These are phyloP conservation scores for Neonectria faginata DNA, from an alignment of 2,329 filamentous ascomycete species.

Conservation along the genomic window DNA sequence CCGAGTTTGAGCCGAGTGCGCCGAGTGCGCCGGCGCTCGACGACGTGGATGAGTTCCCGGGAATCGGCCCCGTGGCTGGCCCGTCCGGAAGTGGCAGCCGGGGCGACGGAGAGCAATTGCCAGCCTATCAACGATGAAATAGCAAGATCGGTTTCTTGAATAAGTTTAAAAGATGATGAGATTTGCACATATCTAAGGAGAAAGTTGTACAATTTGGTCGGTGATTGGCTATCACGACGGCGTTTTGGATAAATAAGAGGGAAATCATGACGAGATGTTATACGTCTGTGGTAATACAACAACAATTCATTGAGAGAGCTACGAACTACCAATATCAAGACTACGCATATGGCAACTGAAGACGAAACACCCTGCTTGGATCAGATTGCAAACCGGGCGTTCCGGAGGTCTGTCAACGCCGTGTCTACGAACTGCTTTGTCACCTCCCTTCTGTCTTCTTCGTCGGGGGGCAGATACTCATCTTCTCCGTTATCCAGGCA, in stretches of 20 bases:
- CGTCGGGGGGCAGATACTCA: no score
- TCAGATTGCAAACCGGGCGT: background rate
- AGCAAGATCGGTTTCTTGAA: conserved; percentile 9
- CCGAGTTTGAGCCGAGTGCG: conserved; percentile 58
- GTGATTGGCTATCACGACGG: conserved; percentile 25
- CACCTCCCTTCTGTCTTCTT: no score
- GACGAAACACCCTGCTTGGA: no score
- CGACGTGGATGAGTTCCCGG: conserved; percentile 64
- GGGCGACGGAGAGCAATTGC: conserved; percentile 50
- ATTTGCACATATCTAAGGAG: conserved; percentile 20
- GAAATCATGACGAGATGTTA: conserved; percentile 33
- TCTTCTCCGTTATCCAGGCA: no score
- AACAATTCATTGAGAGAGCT: background rate
- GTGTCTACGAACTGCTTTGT: no score
- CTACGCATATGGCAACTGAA: no score
- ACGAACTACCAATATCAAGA: no score
- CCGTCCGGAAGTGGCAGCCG: conserved; percentile 37
- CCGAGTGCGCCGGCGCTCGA: conserved; percentile 64
- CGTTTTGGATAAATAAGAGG: conserved; percentile 33
- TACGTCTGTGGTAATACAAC: conserved; percentile 4
- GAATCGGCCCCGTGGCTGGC: conserved; percentile 44
- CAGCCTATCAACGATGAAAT: conserved; percentile 54
- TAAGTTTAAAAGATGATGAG: conserved; percentile 24
- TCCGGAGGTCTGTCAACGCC: no score
- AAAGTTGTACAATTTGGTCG: conserved; percentile 29